phyloP scores from a whole-genome alignment of 441 rosid genomes.

The Eruca vesicaria region DNA sequence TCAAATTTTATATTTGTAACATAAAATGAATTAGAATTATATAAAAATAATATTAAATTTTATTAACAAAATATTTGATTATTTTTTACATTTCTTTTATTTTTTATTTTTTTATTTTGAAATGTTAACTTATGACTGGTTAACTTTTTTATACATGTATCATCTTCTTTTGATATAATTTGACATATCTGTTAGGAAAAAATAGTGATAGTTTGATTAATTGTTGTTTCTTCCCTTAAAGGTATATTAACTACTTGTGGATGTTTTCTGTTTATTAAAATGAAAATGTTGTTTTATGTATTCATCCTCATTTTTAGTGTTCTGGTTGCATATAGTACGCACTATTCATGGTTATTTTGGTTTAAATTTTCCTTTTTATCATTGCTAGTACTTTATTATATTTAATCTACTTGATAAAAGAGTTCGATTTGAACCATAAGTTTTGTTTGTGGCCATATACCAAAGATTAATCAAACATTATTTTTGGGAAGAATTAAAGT shows the following conservation, averaged over 20 bases:
- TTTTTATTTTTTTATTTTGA: not conserved
- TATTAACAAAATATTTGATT: not conserved
- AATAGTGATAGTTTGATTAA: not conserved
- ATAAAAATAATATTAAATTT: too few relatives aligned
- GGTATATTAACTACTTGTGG: not conserved
- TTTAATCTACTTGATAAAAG: not conserved
- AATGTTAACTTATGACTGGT: not conserved
- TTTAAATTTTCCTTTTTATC: not conserved
- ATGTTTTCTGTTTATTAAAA: not conserved
- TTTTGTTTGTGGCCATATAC: conserved; percentile 57
- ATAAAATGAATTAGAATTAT: too few relatives aligned
- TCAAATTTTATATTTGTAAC: not conserved
- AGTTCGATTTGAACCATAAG: not conserved
- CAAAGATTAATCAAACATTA: not conserved
- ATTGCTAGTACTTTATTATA: not conserved
- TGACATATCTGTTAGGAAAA: not conserved
- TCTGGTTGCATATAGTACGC: not conserved
- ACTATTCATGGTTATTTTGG: not conserved
- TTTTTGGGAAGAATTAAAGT: not conserved
- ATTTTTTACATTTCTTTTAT: not conserved
- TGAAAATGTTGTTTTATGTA: too few relatives aligned
- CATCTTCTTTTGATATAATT: not conserved
- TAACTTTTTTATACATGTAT: not conserved
- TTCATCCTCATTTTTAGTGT: too few relatives aligned
- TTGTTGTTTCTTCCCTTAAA: not conserved